Base-by-base conservation (phyloP, 805 yeast species). In the Huiozyma sinensis region DNA sequence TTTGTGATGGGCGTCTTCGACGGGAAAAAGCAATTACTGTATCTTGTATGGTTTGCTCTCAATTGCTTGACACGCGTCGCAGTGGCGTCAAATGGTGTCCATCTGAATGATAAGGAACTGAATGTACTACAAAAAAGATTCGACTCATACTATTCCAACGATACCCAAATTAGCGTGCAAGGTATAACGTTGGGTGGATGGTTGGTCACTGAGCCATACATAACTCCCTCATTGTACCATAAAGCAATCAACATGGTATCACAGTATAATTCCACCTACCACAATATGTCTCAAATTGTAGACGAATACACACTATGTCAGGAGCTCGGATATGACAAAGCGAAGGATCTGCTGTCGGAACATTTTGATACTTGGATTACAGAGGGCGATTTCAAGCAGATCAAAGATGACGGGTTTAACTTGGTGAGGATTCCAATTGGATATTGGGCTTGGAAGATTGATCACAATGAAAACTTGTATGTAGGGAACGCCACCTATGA, bases 371-470 rank as follows among this genome's bases (percentile, higher is more conserved):
- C 76, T 0, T 80, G 76, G 70, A 74, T 76, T 47, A 74, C 71
- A 6, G 84, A 79, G 52, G 56, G 66, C 4, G 87, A 81, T 58
- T 76, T 81, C 49, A 53, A 59, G 28, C 64, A 67, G 35, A 79
- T 80, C 30, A 67, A 67, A 42, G 53, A 54, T 4, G 66, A 65
- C 51, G 87, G 86, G 0, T 71, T 81, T 49, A 80, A 82, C 54
- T 67, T 80, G 56, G 86, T 83, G n/a, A 65, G 92, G 40, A 71
- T 84, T 33, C 92, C 92, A 0, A 73, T 83, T 41, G 90, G 90
- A 2, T 83, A 83, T 59, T 84, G 94, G 92, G 85, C 89, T 1
- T 80, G 79, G 64, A 70, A 69, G 45, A 63, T 62, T 33, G 50
- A 57, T 33, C 49, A 55, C 30, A 56, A 54, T 1, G 36, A 39